Evolutionary conservation across 768 basidiomycete genomes (phyloP).

Genomic region (Dendrothele bispora): DNA sequence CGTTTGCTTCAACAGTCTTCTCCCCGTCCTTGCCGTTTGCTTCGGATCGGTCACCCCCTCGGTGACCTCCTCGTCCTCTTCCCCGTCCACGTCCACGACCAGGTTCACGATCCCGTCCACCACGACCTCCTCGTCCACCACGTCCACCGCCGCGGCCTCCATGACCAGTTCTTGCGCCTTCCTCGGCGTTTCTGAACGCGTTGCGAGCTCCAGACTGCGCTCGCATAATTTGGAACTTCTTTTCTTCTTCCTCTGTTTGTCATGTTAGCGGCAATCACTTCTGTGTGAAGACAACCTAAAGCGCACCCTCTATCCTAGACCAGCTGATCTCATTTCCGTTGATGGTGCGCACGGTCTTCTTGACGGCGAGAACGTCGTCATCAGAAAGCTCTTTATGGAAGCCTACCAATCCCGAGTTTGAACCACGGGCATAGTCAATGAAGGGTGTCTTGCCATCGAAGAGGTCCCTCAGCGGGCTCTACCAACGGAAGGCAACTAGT

Average conservation of each 20-base stretch:
- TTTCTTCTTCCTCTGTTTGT: conserved; percentile 67
- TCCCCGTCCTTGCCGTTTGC: conserved; percentile 13
- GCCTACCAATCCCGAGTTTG: conserved; percentile 51
- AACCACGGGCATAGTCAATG: conserved; percentile 49
- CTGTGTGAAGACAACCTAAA: too few species aligned
- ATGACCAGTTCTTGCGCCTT: conserved; percentile 35
- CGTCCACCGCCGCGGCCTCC: conserved; percentile 43
- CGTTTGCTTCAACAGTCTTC: conserved; percentile 19
- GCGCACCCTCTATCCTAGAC: conserved; percentile 60
- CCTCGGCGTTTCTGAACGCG: conserved; percentile 35
- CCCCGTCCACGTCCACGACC: conserved; percentile 32
- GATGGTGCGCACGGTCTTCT: conserved; percentile 49
- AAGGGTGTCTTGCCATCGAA: conserved; percentile 51
- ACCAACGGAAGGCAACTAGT: background rate
- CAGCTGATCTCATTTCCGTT: conserved; percentile 66
- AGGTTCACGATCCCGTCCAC: conserved; percentile 41
- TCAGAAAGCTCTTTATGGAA: conserved; percentile 69
- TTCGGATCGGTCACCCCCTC: conserved; percentile 14
- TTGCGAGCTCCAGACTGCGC: conserved; percentile 66
- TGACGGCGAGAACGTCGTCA: conserved; percentile 71
- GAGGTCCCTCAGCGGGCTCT: conserved; percentile 50
- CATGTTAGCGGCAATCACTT: too few species aligned
- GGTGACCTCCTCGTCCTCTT: conserved; percentile 30
- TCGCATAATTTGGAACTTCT: conserved; percentile 71
- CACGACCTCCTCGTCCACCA: conserved; percentile 37